Conservation (phyloP, 768 basidiomycete species). For the Pleurotus citrinopileatus region DNA sequence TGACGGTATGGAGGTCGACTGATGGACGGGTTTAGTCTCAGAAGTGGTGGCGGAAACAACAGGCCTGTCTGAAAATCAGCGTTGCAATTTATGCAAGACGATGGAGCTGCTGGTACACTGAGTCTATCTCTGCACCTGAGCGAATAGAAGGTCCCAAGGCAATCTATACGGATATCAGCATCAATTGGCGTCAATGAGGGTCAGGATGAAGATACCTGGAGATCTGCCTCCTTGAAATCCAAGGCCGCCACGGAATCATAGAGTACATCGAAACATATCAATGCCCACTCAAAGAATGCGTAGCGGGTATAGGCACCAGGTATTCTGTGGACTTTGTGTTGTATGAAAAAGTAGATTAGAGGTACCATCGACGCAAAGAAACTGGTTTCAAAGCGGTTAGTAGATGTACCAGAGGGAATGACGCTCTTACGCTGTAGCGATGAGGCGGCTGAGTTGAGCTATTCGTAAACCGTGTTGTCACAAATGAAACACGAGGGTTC, state of each 20-base stretch:
- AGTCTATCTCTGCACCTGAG: constrained; percentile 18
- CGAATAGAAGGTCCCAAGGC: constrained; percentile 15
- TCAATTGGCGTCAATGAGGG: neutral
- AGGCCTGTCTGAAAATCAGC: constrained; percentile 2
- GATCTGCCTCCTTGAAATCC: constrained; percentile 52
- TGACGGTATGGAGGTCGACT: no score
- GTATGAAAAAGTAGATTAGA: constrained; percentile 80
- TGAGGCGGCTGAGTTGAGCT: constrained; percentile 40
- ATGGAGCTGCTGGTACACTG: constrained; percentile 45
- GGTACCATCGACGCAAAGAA: constrained; percentile 74
- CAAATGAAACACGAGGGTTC: constrained; percentile 11
- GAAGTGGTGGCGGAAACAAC: neutral
- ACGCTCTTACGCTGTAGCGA: constrained; percentile 47
- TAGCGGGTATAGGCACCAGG: constrained; percentile 89
- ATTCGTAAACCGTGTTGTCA: neutral
- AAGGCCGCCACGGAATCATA: constrained; percentile 67
- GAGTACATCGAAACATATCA: constrained; percentile 69
- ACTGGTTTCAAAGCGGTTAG: constrained; percentile 27
- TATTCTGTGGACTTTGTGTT: constrained; percentile 76
- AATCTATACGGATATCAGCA: constrained; percentile 12
- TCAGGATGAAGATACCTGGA: constrained; percentile 42
- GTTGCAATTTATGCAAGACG: constrained; percentile 31
- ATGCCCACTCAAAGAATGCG: constrained; percentile 84
- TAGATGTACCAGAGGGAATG: neutral
- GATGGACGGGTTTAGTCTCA: constrained; percentile 1